phyloP scores from a whole-genome alignment of 2,329 filamentous ascomycete species.

The Akanthomyces uredinophilus region DNA sequence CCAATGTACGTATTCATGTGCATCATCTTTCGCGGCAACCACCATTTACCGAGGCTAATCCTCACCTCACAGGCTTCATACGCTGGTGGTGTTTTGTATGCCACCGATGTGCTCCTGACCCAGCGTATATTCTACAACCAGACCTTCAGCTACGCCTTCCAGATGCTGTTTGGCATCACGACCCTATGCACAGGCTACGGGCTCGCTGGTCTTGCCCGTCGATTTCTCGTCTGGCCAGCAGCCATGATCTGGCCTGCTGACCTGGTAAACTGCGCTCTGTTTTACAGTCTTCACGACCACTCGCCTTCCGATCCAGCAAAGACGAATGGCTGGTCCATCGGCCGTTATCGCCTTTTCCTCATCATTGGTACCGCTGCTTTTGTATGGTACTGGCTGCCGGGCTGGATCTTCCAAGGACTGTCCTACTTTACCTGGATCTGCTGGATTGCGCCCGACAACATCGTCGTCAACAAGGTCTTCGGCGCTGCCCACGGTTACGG shows the following conservation, averaged over 20 bases:
- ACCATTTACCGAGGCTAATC: not conserved
- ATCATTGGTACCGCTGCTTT: conserved; percentile 48
- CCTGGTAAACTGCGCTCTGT: conserved; percentile 48
- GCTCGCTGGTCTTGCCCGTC: conserved; percentile 48
- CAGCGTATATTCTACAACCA: conserved; percentile 55
- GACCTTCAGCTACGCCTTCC: conserved; percentile 49
- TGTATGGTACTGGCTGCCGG: conserved; percentile 57
- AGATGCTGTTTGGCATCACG: conserved; percentile 49
- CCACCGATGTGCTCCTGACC: conserved; percentile 44
- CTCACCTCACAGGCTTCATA: conserved; percentile 44
- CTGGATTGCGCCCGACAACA: conserved; percentile 56
- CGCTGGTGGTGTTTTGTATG: conserved; percentile 53
- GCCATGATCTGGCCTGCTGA: conserved; percentile 56
- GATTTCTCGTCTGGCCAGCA: conserved; percentile 49
- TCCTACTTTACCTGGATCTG: conserved; percentile 59
- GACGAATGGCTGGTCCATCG: conserved; percentile 56
- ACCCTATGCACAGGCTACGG: conserved; percentile 55
- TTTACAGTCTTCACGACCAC: conserved; percentile 44
- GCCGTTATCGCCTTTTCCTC: conserved; percentile 60
- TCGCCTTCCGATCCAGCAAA: conserved; percentile 42
- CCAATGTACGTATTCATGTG: conserved; percentile 44
- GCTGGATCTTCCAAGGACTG: conserved; percentile 57
- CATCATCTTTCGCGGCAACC: conserved; percentile 11
- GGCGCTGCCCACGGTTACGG: conserved; percentile 54
- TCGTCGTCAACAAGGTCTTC: conserved; percentile 59